These are phyloP conservation scores for Aspergillus carlsbadensis DNA, from an alignment of 495 filamentous ascomycete species.

Conservation along the genomic window DNA sequence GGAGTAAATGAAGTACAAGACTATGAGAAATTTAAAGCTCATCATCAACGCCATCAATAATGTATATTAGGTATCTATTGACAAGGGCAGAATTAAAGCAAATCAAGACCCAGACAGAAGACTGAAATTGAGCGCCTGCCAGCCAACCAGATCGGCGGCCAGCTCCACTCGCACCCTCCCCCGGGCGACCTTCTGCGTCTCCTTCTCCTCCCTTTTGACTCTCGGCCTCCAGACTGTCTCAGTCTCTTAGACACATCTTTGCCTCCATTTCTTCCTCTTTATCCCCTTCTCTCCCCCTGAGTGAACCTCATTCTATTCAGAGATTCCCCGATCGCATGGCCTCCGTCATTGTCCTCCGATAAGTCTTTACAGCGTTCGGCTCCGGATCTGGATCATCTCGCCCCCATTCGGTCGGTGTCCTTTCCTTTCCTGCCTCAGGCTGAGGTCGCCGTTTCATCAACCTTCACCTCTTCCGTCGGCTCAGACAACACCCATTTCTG, in stretches of 20 bases:
- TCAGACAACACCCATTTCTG: slow-evolving; percentile 4
- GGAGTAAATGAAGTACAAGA: neutral
- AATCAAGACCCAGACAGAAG: neutral
- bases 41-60: no score
- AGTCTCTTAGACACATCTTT: neutral
- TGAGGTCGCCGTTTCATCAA: slow-evolving; percentile 16
- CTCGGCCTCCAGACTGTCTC: slow-evolving; percentile 2
- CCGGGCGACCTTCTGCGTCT: neutral
- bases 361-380: slow-evolving; percentile 9
- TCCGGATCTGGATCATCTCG: slow-evolving; percentile 8
- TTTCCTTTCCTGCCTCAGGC: slow-evolving; percentile 17
- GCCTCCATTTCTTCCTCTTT: neutral
- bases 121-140: slow-evolving; percentile 8
- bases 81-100: neutral
- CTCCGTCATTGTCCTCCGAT: slow-evolving; percentile 3
- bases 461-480: slow-evolving; percentile 3
- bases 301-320: neutral
- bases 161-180: slow-evolving; percentile 7
- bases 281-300: slow-evolving; percentile 8
- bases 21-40: neutral
- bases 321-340: slow-evolving; percentile 16
- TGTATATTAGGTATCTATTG: no score
- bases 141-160: slow-evolving; percentile 14
- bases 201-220: slow-evolving; percentile 14
- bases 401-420: slow-evolving; percentile 1